These are phyloP conservation scores for Colletotrichum endophyticum DNA, from an alignment of 2,329 filamentous ascomycete species.

Conservation along the genomic window DNA sequence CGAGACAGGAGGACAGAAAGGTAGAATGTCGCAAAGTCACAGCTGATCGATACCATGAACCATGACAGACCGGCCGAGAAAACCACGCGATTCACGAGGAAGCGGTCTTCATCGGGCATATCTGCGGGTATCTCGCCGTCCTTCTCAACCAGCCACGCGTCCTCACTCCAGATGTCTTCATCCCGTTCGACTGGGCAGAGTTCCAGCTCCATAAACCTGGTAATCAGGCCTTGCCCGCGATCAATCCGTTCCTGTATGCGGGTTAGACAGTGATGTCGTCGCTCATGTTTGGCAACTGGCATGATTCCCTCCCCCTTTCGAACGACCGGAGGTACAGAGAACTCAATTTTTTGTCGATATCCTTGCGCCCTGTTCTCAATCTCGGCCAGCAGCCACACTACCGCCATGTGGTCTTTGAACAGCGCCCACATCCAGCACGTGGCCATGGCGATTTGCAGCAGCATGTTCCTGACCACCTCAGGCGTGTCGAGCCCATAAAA, in stretches of 20 bases:
- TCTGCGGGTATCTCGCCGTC: slow-evolving; percentile 10
- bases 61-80: slow-evolving; percentile 15
- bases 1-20: neutral
- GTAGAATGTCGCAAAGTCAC: slow-evolving; percentile 20
- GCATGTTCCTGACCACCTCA: slow-evolving; percentile 6
- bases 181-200: neutral
- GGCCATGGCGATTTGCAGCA: slow-evolving; percentile 4
- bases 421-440: slow-evolving; percentile 12
- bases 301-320: neutral
- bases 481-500: neutral
- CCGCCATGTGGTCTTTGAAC: neutral
- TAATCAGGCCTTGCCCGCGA: slow-evolving; percentile 1
- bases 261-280: neutral
- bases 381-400: neutral
- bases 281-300: neutral
- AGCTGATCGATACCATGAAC: slow-evolving; percentile 18
- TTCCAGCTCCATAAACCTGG: slow-evolving; percentile 3
- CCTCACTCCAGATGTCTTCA: neutral
- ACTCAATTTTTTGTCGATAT: neutral
- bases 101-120: neutral
- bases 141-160: slow-evolving; percentile 8
- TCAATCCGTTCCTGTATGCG: slow-evolving; percentile 6
- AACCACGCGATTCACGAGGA: neutral
- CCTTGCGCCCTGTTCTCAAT: neutral
- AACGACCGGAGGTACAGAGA: neutral